A percentile compares a stretch with the other conserved stretches of the same genome.
Conservation (phyloP, 257 asterid genomes). For the Ilex aquifolium region DNA sequence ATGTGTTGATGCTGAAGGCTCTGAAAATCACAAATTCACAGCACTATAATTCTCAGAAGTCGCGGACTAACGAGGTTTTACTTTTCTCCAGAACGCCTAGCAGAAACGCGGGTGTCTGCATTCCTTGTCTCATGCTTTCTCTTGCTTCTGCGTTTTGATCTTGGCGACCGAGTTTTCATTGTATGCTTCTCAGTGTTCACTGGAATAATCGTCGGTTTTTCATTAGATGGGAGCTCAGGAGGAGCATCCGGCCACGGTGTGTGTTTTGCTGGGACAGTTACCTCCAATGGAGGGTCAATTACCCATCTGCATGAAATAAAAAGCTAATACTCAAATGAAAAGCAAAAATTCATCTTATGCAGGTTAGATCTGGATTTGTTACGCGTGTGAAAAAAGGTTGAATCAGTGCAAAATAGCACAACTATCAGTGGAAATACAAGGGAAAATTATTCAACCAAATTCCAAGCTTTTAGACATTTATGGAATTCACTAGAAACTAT, state of each 20-base stretch:
- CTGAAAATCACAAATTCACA: slow-evolving; percentile 24
- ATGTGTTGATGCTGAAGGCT: slow-evolving; percentile 20
- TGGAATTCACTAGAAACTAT: no score
- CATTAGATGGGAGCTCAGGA: slow-evolving; percentile 62
- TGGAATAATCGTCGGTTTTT: slow-evolving; percentile 32
- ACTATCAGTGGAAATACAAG: no score
- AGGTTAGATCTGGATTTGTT: no score
- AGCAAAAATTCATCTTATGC: no score
- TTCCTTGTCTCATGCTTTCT: slow-evolving; percentile 54
- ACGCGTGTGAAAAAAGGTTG: no score
- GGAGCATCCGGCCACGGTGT: slow-evolving; percentile 99
- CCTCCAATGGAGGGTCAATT: slow-evolving; percentile 79
- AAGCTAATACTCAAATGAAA: background rate
- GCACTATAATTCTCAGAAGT: slow-evolving; percentile 8
- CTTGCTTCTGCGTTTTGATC: slow-evolving; percentile 64
- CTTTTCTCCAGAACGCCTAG: slow-evolving; percentile 36
- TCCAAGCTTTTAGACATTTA: no score
- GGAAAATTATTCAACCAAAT: no score
- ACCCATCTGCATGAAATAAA: slow-evolving; percentile 62
- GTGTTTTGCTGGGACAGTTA: slow-evolving; percentile 82
- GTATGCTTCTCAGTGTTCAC: slow-evolving; percentile 47
- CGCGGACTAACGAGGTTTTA: slow-evolving; percentile 13
- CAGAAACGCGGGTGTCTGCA: slow-evolving; percentile 39
- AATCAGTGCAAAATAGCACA: no score
- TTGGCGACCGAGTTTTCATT: slow-evolving; percentile 49